Conservation (phyloP, 2,329 filamentous ascomycete species). For the Fusarium incarnatum region DNA sequence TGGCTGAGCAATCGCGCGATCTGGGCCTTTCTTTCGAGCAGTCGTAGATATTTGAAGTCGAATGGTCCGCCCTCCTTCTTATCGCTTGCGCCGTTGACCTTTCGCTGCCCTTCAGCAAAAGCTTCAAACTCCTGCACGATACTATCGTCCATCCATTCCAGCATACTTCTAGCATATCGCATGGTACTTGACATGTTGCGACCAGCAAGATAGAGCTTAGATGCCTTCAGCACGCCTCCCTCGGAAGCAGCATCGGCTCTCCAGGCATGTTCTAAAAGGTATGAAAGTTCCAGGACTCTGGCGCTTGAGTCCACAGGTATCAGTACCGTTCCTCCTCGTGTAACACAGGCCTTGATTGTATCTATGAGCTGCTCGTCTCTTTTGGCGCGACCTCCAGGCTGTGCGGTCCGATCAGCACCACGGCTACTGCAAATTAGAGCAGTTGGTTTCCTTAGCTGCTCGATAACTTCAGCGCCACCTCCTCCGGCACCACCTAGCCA, state of each 20-base stretch:
- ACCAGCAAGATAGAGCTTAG: conserved; percentile 84
- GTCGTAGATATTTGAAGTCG: conserved; percentile 85
- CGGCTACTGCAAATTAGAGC: conserved; percentile 92
- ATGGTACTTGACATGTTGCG: conserved; percentile 89
- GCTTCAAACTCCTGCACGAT: conserved; percentile 93
- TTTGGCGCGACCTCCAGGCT: conserved; percentile 79
- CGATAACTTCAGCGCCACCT: conserved; percentile 89
- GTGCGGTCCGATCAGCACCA: conserved; percentile 77
- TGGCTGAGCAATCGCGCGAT: conserved; percentile 75
- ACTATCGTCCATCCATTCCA: conserved; percentile 99
- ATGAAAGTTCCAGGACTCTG: conserved; percentile 91
- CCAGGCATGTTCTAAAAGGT: conserved; percentile 94
- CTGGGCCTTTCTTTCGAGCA: conserved; percentile 85
- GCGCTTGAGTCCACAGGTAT: conserved; percentile 96
- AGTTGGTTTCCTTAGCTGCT: conserved; percentile 92
- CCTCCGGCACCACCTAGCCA: conserved; percentile 88
- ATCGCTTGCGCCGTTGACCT: conserved; percentile 58
- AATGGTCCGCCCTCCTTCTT: conserved; percentile 79
- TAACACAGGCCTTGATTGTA: conserved; percentile 82
- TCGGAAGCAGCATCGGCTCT: conserved; percentile 69
- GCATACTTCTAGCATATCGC: conserved; percentile 91
- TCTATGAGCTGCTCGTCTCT: conserved; percentile 87
- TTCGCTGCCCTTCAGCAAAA: conserved; percentile 65
- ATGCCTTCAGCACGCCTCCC: conserved; percentile 63
- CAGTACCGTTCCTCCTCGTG: conserved; percentile 87